These are phyloP conservation scores for Mortierella alpina DNA, from an alignment of 192 early-diverging fungal genomes.

Conservation along the genomic window DNA sequence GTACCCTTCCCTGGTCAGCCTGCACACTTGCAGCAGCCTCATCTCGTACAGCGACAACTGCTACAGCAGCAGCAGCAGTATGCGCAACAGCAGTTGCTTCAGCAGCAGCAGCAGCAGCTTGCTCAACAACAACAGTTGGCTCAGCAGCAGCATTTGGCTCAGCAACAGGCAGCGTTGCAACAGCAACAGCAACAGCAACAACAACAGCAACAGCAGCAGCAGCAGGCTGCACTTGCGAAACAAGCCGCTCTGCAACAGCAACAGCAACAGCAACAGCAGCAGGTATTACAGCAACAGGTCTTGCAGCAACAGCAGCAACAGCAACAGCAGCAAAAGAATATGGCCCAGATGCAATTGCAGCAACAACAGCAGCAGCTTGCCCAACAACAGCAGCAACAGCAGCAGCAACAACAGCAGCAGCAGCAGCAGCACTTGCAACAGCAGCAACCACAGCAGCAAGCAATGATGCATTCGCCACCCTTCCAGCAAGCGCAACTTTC, in stretches of 20 bases:
- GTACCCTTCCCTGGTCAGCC: conserved; percentile 15
- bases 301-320: conserved; percentile 31
- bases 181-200: conserved; percentile 30
- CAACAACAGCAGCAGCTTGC: conserved; percentile 21
- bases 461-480: conserved; percentile 10
- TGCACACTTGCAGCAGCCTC: conserved; percentile 20
- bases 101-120: conserved; percentile 26
- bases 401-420: not conserved
- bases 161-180: conserved; percentile 13
- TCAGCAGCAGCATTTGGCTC: conserved; percentile 30
- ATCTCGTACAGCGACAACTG: conserved; percentile 15
- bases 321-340: conserved; percentile 16
- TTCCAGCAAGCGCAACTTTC: conserved; percentile 7
- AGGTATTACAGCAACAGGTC: conserved; percentile 12
- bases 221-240: conserved; percentile 9
- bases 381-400: conserved; percentile 13
- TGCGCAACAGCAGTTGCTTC: conserved; percentile 10
- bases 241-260: conserved; percentile 19
- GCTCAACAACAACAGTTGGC: conserved; percentile 27
- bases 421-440: not conserved
- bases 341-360: conserved; percentile 25
- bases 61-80: conserved; percentile 16
- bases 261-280: conserved; percentile 43
- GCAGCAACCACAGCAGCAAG: not conserved
- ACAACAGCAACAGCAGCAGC: conserved; percentile 26